A percentile compares a stretch with the other conserved stretches of the same genome.
Conservation (phyloP, 345 rosid genomes). For the Chamaenerion angustifolium region DNA sequence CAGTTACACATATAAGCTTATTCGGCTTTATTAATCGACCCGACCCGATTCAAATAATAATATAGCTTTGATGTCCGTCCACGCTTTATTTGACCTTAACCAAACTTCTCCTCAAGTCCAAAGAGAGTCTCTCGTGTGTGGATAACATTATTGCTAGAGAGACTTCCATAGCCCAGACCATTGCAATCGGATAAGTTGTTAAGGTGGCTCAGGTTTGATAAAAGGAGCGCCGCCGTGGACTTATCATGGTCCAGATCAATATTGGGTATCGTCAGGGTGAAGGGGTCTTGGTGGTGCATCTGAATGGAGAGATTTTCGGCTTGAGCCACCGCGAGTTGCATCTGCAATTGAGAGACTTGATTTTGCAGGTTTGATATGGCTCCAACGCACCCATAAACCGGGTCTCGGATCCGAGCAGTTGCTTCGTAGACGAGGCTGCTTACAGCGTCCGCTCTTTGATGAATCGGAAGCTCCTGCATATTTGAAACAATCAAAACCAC, state of each 20-base stretch:
- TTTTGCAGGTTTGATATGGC: conserved; percentile 66
- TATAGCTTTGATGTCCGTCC: too few species aligned
- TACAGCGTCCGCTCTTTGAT: conserved; percentile 73
- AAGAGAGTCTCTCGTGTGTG: too few species aligned
- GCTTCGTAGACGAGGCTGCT: conserved; percentile 78
- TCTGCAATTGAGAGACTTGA: conserved; percentile 68
- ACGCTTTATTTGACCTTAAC: too few species aligned
- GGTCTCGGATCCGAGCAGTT: conserved; percentile 68
- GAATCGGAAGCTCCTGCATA: conserved; percentile 66
- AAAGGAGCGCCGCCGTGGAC: too few species aligned
- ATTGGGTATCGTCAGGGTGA: conserved; percentile 10
- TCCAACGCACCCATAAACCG: conserved; percentile 76
- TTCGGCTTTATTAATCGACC: too few species aligned
- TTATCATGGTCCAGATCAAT: not conserved
- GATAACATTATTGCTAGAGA: too few species aligned
- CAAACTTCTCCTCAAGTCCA: too few species aligned
- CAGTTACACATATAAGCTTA: too few species aligned
- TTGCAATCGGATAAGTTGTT: too few species aligned
- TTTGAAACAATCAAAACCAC: too few species aligned
- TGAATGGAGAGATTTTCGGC: conserved; percentile 65
- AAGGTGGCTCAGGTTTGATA: too few species aligned
- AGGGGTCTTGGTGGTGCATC: conserved; percentile 51
- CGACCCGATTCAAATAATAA: too few species aligned
- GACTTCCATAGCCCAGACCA: conserved; percentile 30
- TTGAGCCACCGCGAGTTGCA: conserved; percentile 78